Evolutionary conservation across 495 filamentous ascomycete genomes (phyloP).

Genomic region (Cercophora sp.): DNA sequence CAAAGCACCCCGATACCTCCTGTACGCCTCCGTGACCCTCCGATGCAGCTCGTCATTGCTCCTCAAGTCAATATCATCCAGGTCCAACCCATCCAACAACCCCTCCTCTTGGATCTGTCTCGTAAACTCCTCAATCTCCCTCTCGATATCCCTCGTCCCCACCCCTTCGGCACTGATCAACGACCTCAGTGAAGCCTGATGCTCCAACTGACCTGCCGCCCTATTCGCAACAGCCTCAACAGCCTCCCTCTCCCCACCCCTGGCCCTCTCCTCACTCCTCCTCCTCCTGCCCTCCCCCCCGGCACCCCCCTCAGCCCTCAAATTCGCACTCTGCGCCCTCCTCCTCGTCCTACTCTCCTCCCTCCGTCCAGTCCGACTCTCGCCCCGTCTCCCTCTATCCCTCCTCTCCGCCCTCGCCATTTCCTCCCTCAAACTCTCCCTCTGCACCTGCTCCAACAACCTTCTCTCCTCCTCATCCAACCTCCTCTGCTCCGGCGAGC

Average conservation of each 20-base stretch:
- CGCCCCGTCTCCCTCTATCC: slow-evolving; percentile 11
- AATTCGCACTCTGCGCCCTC: slow-evolving; percentile 26
- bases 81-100: slow-evolving; percentile 76
- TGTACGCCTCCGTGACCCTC: slow-evolving; percentile 81
- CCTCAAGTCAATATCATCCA: slow-evolving; percentile 69
- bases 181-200: slow-evolving; percentile 82
- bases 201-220: slow-evolving; percentile 59
- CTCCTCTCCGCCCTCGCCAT: slow-evolving; percentile 9
- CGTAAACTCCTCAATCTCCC: slow-evolving; percentile 72
- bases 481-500: slow-evolving; percentile 42
- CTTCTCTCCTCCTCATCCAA: slow-evolving; percentile 63
- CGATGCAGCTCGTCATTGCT: slow-evolving; percentile 85
- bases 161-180: slow-evolving; percentile 71
- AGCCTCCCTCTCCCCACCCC: slow-evolving; percentile 11
- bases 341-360: slow-evolving; percentile 26
- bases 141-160: slow-evolving; percentile 68
- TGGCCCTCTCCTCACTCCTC: slow-evolving; percentile 34
- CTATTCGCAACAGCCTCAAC: slow-evolving; percentile 23
- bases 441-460: slow-evolving; percentile 64
- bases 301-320: slow-evolving; percentile 28
- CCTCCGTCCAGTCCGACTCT: slow-evolving; percentile 17
- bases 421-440: slow-evolving; percentile 67
- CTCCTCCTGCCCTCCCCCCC: slow-evolving; percentile 28
- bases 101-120: slow-evolving; percentile 87
- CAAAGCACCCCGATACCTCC: slow-evolving; percentile 57